phyloP scores from a whole-genome alignment of 2,329 filamentous ascomycete species.

The Talaromyces sp. region DNA sequence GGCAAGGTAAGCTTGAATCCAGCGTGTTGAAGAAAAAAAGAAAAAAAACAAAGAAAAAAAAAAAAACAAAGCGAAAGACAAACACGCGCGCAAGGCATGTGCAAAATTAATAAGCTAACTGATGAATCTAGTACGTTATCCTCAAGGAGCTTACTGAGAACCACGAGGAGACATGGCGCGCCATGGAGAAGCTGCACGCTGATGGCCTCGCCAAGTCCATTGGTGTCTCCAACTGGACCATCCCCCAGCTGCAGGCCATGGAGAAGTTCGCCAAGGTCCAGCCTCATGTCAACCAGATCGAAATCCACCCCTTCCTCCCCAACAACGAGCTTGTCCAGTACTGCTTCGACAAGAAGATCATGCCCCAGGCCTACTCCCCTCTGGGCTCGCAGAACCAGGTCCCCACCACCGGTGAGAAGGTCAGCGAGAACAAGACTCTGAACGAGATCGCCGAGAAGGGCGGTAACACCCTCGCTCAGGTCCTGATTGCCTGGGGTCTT shows the following conservation, averaged over 20 bases:
- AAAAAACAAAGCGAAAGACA: no score
- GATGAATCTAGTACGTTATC: slow-evolving; percentile 56
- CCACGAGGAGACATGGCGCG: slow-evolving; percentile 65
- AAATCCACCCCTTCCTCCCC: slow-evolving; percentile 53
- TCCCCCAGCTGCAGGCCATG: slow-evolving; percentile 53
- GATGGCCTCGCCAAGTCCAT: slow-evolving; percentile 69
- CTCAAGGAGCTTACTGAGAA: slow-evolving; percentile 68
- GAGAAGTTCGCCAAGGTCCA: slow-evolving; percentile 46
- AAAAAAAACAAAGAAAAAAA: no score
- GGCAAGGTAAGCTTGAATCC: slow-evolving; percentile 47
- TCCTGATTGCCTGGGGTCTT: slow-evolving; percentile 67
- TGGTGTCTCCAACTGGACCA: slow-evolving; percentile 75
- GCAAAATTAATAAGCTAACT: slow-evolving; percentile 7
- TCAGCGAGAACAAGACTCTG: slow-evolving; percentile 61
- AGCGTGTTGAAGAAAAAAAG: slow-evolving; percentile 5
- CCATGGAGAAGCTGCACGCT: slow-evolving; percentile 62
- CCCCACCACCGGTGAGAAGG: slow-evolving; percentile 68
- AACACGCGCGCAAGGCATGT: no score
- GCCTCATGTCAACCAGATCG: slow-evolving; percentile 50
- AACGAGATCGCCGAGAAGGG: slow-evolving; percentile 62
- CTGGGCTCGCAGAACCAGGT: slow-evolving; percentile 70
- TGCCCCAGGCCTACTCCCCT: slow-evolving; percentile 48
- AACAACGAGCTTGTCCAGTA: slow-evolving; percentile 48
- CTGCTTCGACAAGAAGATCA: slow-evolving; percentile 44
- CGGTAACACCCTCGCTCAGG: slow-evolving; percentile 62